Evolutionary conservation across 2,329 filamentous ascomycete genomes (phyloP), one percentile per base, ranked within the genome.

Genomic region (Hypoxylon sp.): DNA sequence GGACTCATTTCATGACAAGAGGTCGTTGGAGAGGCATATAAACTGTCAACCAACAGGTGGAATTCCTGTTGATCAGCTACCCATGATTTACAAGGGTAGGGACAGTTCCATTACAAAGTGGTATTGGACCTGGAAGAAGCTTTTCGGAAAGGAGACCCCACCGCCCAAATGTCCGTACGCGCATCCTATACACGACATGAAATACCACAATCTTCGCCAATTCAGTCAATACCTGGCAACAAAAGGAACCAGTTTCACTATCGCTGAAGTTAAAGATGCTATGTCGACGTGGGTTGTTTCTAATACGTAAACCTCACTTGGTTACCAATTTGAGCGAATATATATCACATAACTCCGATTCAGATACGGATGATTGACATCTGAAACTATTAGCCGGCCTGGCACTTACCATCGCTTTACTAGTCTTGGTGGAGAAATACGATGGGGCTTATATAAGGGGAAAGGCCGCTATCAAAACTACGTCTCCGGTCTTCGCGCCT

Each of bases 101-200:
- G 29, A 29, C 1, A 15, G 17, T 31, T 15, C 32, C 6, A 56
- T 42, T 21, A 31, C 2, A 13, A 70, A 70, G 47, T 70, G 68
- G 68, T 62, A 56, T 47, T 60, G 53, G 61, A 56, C 19, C 31
- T 70, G 53, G 53, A 39, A 4, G 7, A 47, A 60, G 19, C 61
- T 70, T 10, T 70, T 70, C 17, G 65, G 60, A 2, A 27, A 48
- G 8, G 44, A 1, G 2, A 19, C n/a, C 3, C 39, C 56, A 17
- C 17, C 3, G 11, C 68, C 65, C 3, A 8, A 44, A 0, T 70
- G 68, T 15, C 68, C 68, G 5, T 59, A 70, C 39, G n/a, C 31
- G 7, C 68, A 70, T 10, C 53, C 61, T 8, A 35, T 17, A 11
- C 46, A 47, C n/a, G 68, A 70, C 35, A 46, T 68, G 50, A 15